phyloP scores from a whole-genome alignment of 306 rosid species.

The Vigna hirtella region DNA sequence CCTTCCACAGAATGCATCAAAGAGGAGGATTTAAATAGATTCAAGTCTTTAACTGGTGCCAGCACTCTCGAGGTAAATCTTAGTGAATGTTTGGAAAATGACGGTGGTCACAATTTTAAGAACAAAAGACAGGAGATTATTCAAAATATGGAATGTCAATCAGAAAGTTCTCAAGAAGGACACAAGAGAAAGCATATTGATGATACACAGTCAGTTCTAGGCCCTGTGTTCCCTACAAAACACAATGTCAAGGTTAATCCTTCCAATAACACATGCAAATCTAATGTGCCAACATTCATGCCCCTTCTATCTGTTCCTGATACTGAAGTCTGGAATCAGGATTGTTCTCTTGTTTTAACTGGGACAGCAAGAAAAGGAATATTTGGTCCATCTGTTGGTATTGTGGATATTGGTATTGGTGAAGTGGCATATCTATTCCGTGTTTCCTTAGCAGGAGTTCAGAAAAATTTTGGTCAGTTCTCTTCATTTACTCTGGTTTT shows the following conservation, averaged over 20 bases:
- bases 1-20: slow-evolving; percentile 50
- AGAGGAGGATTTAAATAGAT: slow-evolving; percentile 56
- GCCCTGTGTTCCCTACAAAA: slow-evolving; percentile 29
- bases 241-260: slow-evolving; percentile 37
- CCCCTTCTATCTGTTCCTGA: slow-evolving; percentile 55
- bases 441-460: slow-evolving; percentile 75
- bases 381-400: slow-evolving; percentile 68
- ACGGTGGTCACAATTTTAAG: slow-evolving; percentile 6
- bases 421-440: slow-evolving; percentile 72
- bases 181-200: slow-evolving; percentile 47
- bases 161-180: slow-evolving; percentile 40
- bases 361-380: slow-evolving; percentile 65
- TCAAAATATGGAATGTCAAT: slow-evolving; percentile 39
- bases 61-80: slow-evolving; percentile 53
- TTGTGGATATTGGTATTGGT: slow-evolving; percentile 65
- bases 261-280: slow-evolving; percentile 43
- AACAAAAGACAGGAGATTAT: slow-evolving; percentile 10
- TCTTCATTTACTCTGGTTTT: neutral
- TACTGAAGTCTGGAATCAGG: slow-evolving; percentile 35
- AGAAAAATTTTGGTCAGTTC: slow-evolving; percentile 61
- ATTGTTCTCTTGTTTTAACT: slow-evolving; percentile 52
- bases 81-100: slow-evolving; percentile 39
- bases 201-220: slow-evolving; percentile 6
- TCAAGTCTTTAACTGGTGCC: slow-evolving; percentile 57
- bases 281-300: slow-evolving; percentile 56